Conservation (phyloP, 208 protist genomes). For the Trypanosoma cruzi region DNA sequence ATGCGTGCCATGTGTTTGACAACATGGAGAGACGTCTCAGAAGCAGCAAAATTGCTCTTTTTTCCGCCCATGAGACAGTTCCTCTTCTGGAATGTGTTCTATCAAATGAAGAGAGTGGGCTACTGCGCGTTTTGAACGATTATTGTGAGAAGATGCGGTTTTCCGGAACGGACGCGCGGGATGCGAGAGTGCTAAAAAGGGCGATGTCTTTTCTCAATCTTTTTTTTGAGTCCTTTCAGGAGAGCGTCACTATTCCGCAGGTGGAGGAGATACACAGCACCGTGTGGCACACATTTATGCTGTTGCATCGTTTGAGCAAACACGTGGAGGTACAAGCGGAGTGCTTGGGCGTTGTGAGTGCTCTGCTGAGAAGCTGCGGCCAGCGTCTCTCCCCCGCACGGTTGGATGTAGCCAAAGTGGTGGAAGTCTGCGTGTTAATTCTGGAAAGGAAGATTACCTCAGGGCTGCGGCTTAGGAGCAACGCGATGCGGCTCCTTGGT, state of each 20-base stretch:
- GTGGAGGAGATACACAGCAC: conserved; percentile 5
- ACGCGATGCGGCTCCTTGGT: neutral
- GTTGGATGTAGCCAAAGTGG: conserved; percentile 17
- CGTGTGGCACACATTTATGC: conserved; percentile 23
- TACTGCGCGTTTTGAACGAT: neutral
- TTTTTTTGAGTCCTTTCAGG: conserved; percentile 17
- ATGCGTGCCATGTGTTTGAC: conserved; percentile 10
- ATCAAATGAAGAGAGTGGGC: neutral
- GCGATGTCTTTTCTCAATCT: conserved; percentile 4
- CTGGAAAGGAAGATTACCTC: conserved; percentile 1
- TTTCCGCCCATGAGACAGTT: neutral
- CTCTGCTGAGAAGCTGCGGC: conserved; percentile 13
- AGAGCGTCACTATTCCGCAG: conserved; percentile 10
- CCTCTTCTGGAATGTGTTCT: neutral
- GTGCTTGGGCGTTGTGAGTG: conserved; percentile 33
- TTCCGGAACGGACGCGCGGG: conserved; percentile 1
- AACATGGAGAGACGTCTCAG: conserved; percentile 9
- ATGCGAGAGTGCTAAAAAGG: neutral
- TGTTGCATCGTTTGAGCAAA: conserved; percentile 26
- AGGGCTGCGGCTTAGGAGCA: conserved; percentile 16
- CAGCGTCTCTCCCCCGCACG: conserved; percentile 17
- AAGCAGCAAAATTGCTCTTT: conserved; percentile 2
- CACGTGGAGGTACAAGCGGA: conserved; percentile 36
- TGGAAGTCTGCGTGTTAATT: conserved; percentile 29
- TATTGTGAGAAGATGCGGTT: neutral